These are phyloP conservation scores for Neofusicoccum laricinum DNA, from an alignment of 2,329 filamentous ascomycete species.

Conservation along the genomic window DNA sequence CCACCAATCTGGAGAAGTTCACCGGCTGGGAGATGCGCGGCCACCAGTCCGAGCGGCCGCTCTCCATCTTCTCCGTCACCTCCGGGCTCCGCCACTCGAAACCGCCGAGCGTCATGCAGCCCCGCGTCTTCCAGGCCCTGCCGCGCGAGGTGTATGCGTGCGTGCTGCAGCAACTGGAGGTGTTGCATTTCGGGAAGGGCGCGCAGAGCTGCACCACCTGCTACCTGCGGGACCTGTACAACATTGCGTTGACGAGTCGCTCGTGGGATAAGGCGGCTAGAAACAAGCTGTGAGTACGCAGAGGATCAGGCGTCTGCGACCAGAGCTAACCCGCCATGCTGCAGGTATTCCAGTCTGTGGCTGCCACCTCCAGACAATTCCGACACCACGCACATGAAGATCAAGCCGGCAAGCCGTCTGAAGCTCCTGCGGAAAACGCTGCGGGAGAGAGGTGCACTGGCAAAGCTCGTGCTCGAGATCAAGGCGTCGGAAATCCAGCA, in stretches of 20 bases:
- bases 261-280: slow-evolving; percentile 55
- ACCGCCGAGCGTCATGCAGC: slow-evolving; percentile 18
- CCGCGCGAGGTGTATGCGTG: slow-evolving; percentile 55
- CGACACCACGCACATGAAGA: slow-evolving; percentile 27
- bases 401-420: slow-evolving; percentile 50
- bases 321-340: background rate
- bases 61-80: background rate
- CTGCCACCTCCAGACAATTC: slow-evolving; percentile 45
- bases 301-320: too few species aligned
- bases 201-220: slow-evolving; percentile 49
- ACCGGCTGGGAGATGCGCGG: background rate
- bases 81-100: slow-evolving; percentile 1
- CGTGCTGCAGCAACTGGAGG: slow-evolving; percentile 51
- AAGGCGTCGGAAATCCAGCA: slow-evolving; percentile 50
- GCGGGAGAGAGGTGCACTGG: slow-evolving; percentile 49
- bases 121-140: slow-evolving; percentile 44
- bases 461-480: slow-evolving; percentile 52
- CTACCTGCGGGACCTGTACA: slow-evolving; percentile 53
- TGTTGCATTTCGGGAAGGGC: slow-evolving; percentile 35
- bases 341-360: slow-evolving; percentile 50
- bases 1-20: too few species aligned
- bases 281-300: slow-evolving; percentile 45
- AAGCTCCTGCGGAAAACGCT: slow-evolving; percentile 55
- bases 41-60: background rate
- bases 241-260: slow-evolving; percentile 53